Conservation (phyloP, 768 basidiomycete species). For the Boletus rufocinnamomeus region DNA sequence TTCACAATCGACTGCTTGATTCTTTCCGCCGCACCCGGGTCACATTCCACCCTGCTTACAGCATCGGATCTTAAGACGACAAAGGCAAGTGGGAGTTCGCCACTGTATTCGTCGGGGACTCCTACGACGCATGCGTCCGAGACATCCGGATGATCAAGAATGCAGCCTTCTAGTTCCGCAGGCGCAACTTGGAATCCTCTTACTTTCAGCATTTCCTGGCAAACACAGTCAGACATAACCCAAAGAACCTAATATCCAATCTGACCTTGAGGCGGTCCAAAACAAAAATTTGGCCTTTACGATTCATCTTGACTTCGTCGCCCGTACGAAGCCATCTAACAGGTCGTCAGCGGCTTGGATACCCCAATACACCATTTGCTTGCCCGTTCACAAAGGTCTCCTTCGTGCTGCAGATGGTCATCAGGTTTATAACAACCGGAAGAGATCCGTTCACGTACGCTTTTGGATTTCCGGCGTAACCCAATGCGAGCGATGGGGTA, state of each 20-base stretch:
- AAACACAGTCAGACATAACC: not conserved
- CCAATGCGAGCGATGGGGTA: slow-evolving; percentile 60
- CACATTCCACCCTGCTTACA: slow-evolving; percentile 36
- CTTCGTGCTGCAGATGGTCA: slow-evolving; percentile 45
- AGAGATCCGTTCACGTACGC: slow-evolving; percentile 47
- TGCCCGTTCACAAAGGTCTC: slow-evolving; percentile 61
- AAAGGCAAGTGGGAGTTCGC: slow-evolving; percentile 74
- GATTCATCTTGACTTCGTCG: slow-evolving; percentile 68
- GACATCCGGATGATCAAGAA: slow-evolving; percentile 62
- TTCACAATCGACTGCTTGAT: slow-evolving; percentile 50
- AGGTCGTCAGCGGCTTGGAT: slow-evolving; percentile 1
- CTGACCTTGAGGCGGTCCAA: slow-evolving; percentile 75
- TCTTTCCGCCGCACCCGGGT: slow-evolving; percentile 35
- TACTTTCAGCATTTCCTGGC: slow-evolving; percentile 72
- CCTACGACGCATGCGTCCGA: slow-evolving; percentile 66
- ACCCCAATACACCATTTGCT: not conserved
- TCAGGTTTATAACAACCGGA: slow-evolving; percentile 7
- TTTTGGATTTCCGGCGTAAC: slow-evolving; percentile 57
- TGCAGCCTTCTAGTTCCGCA: slow-evolving; percentile 66
- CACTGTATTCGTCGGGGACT: slow-evolving; percentile 70
- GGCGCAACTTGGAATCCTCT: slow-evolving; percentile 60
- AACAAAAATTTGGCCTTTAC: slow-evolving; percentile 61
- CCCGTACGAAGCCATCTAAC: slow-evolving; percentile 67
- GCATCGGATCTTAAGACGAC: slow-evolving; percentile 51
- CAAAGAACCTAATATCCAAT: not conserved